phyloP scores from a whole-genome alignment of 257 asterid genomes.

The Handroanthus guayacan region DNA sequence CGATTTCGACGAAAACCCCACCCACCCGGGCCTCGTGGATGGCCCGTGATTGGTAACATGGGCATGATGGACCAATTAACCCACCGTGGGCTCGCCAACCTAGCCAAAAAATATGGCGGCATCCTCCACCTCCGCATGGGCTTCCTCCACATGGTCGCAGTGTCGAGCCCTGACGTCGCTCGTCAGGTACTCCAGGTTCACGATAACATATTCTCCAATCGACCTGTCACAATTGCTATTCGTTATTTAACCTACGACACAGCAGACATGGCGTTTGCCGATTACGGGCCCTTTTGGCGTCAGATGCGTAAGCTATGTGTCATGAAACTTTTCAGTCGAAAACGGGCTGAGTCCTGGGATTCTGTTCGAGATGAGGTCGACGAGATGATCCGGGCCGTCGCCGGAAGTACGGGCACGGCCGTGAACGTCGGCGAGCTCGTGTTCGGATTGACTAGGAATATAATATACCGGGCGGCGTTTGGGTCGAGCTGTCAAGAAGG shows the following conservation, averaged over 20 bases:
- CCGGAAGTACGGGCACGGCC: conserved; percentile 42
- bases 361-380: conserved; percentile 89
- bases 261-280: conserved; percentile 97
- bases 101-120: conserved; percentile 81
- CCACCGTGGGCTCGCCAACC: conserved; percentile 73
- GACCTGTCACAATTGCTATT: conserved; percentile 81
- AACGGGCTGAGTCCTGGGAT: conserved; percentile 93
- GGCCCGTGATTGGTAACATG: conserved; percentile 87
- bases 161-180: conserved; percentile 83
- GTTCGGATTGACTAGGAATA: conserved; percentile 71
- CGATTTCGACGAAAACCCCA: conserved; percentile 53
- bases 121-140: conserved; percentile 77
- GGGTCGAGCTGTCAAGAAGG: conserved; percentile 76
- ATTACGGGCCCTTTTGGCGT: conserved; percentile 97
- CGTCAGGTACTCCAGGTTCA: conserved; percentile 83
- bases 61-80: conserved; percentile 69
- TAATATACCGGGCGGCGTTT: conserved; percentile 84
- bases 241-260: conserved; percentile 75
- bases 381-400: conserved; percentile 50
- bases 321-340: conserved; percentile 86
- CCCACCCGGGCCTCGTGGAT: conserved; percentile 89
- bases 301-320: conserved; percentile 93
- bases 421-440: conserved; percentile 83
- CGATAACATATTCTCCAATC: conserved; percentile 86
- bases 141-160: conserved; percentile 63